Conservation (phyloP, 202 grass and related monocot species). For the Carex sylvatica region DNA sequence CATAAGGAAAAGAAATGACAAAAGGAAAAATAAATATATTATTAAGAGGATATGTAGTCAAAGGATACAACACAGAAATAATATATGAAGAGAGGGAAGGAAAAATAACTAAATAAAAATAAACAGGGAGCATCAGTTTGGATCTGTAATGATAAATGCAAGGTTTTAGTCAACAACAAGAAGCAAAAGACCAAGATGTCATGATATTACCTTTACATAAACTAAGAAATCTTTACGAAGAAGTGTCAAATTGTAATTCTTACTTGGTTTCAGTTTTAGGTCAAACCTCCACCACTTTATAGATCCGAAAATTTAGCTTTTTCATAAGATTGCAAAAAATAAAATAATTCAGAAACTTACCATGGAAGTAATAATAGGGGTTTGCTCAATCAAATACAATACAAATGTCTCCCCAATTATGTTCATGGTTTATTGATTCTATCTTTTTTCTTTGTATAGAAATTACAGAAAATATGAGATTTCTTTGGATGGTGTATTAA, state of each 20-base stretch:
- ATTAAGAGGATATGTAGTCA: background rate
- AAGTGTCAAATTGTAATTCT: background rate
- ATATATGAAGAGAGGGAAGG: background rate
- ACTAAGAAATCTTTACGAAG: constrained; percentile 2
- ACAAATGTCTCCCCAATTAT: background rate
- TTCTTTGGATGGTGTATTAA: background rate
- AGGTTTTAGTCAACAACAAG: background rate
- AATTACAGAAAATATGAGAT: background rate
- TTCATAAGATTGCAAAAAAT: background rate
- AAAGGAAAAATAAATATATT: background rate
- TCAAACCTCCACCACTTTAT: background rate
- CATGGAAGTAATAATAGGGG: background rate
- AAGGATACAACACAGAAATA: background rate
- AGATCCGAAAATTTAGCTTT: background rate
- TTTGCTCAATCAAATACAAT: constrained; percentile 15
- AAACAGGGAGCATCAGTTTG: background rate
- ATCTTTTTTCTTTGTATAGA: background rate
- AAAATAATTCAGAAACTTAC: constrained; percentile 1
- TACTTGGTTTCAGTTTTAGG: background rate
- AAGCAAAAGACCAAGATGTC: background rate
- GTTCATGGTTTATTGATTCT: background rate
- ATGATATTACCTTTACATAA: background rate
- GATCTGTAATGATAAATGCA: background rate
- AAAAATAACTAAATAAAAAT: background rate
- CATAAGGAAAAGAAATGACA: background rate